These are phyloP conservation scores for Trichophyton simii DNA, from an alignment of 2,329 filamentous ascomycete species.

Conservation along the genomic window DNA sequence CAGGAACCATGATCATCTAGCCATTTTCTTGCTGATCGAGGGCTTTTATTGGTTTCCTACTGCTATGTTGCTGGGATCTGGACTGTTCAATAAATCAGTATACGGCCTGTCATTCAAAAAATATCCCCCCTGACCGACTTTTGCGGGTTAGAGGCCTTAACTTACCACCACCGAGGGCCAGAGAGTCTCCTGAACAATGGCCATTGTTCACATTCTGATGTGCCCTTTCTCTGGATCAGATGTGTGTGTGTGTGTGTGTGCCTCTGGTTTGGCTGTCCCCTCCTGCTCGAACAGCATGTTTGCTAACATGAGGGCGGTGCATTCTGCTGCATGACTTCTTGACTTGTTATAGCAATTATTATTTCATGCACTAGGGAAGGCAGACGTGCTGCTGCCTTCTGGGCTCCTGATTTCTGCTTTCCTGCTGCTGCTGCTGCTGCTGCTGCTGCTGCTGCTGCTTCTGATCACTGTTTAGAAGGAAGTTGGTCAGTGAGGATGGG, in stretches of 20 bases:
- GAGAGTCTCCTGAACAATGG: not conserved
- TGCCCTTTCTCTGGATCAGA: not conserved
- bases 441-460: not conserved
- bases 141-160: not conserved
- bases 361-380: not conserved
- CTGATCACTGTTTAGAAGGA: not conserved
- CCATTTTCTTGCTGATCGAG: not conserved
- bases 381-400: not conserved
- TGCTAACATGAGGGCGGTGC: constrained; percentile 2
- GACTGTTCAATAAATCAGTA: not conserved
- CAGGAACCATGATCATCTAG: not conserved
- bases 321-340: not conserved
- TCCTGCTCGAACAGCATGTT: not conserved
- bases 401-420: not conserved
- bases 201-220: not conserved
- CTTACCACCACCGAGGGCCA: not conserved
- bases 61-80: not conserved
- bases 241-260: not conserved
- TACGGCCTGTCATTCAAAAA: not conserved
- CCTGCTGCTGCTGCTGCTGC: not conserved
- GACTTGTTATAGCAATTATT: not conserved
- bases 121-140: not conserved
- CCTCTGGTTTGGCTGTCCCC: not conserved
- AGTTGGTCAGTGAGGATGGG: not conserved
- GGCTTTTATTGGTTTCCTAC: not conserved